Evolutionary conservation across 768 basidiomycete species (phyloP).

Genomic region (Pleurotus citrinopileatus): DNA sequence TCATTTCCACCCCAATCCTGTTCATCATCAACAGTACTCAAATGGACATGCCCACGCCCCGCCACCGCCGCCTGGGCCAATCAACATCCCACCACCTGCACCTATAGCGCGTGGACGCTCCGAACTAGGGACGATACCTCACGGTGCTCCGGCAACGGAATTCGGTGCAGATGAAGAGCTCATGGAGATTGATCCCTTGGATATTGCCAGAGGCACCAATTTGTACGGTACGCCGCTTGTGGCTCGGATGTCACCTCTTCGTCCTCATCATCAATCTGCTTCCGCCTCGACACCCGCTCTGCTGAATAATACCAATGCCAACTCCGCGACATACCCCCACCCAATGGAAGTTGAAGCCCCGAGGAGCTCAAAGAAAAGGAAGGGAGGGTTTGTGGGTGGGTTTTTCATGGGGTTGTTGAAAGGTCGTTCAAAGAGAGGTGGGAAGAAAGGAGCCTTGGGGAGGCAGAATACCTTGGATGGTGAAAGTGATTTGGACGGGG

Average conservation of each 20-base stretch:
- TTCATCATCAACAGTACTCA: not conserved
- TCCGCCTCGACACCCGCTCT: not conserved
- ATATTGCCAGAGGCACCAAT: not conserved
- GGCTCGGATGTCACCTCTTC: not conserved
- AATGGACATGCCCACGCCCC: not conserved
- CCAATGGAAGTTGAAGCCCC: conserved; percentile 6
- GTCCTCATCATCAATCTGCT: not conserved
- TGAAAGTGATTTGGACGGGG: not conserved
- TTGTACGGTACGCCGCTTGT: not conserved
- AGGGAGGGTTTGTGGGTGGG: not conserved
- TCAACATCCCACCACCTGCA: conserved; percentile 1
- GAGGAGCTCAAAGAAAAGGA: not conserved
- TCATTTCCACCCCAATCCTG: not conserved
- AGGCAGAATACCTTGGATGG: not conserved
- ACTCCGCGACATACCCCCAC: not conserved
- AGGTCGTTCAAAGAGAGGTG: not conserved
- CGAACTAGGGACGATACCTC: not conserved
- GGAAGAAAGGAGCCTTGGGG: not conserved
- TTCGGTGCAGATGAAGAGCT: not conserved
- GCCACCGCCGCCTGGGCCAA: not conserved
- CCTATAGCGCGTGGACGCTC: not conserved
- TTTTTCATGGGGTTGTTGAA: not conserved
- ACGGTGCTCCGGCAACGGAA: not conserved
- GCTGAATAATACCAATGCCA: not conserved
- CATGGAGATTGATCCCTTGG: not conserved